Evolutionary conservation across 257 asterid species (phyloP).

Genomic region (Solanum chilense): DNA sequence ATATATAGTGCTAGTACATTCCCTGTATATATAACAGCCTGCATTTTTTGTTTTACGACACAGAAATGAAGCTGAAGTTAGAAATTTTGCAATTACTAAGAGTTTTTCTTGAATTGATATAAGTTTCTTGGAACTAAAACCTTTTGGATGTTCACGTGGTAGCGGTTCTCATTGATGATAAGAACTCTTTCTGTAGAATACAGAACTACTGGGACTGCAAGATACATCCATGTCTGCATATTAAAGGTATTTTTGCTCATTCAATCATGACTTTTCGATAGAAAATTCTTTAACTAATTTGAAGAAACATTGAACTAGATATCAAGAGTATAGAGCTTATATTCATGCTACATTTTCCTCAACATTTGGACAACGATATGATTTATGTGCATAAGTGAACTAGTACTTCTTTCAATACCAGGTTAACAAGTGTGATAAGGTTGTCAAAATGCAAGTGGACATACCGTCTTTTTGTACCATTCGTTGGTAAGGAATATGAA

Average conservation of each 20-base stretch:
- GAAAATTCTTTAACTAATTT: neutral
- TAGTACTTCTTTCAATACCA: neutral
- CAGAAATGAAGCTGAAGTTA: neutral
- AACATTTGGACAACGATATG: neutral
- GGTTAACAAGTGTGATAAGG: neutral
- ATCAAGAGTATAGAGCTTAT: neutral
- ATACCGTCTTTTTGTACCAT: slow-evolving; percentile 74
- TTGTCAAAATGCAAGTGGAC: neutral
- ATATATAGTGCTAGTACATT: slow-evolving; percentile 76
- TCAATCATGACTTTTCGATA: neutral
- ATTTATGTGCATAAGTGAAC: neutral
- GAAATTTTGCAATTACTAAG: neutral
- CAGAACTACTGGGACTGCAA: slow-evolving; percentile 44
- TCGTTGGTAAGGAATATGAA: slow-evolving; percentile 45
- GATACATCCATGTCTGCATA: slow-evolving; percentile 87
- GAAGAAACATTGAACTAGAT: neutral
- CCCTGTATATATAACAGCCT: slow-evolving; percentile 86
- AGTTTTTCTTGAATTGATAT: neutral
- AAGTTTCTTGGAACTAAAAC: slow-evolving; percentile 9
- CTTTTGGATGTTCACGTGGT: slow-evolving; percentile 47
- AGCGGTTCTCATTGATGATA: slow-evolving; percentile 42
- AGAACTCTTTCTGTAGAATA: slow-evolving; percentile 61
- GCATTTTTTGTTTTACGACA: slow-evolving; percentile 1
- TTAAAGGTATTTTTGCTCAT: neutral
- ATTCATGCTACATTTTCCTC: neutral